phyloP scores from a whole-genome alignment of 2,329 filamentous ascomycete species.

The Aspergillus glaucus region DNA sequence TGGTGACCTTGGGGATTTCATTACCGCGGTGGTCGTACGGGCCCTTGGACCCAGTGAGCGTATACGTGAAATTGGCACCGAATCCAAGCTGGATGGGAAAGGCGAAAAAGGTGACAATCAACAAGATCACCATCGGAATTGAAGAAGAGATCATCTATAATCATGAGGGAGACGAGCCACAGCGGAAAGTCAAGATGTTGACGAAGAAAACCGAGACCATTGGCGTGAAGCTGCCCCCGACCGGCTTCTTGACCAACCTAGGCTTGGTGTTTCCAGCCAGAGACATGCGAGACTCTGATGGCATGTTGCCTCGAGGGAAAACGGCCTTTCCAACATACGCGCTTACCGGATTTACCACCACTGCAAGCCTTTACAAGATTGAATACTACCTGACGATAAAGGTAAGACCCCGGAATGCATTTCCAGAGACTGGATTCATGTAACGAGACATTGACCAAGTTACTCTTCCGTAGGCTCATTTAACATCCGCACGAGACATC shows the following conservation, averaged over 20 bases:
- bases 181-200: slow-evolving; percentile 79
- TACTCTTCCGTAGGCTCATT: slow-evolving; percentile 60
- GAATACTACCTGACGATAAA: slow-evolving; percentile 95
- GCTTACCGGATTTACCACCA: slow-evolving; percentile 86
- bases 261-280: slow-evolving; percentile 86
- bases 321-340: slow-evolving; percentile 84
- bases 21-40: slow-evolving; percentile 95
- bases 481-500: slow-evolving; percentile 84
- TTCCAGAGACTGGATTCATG: background rate
- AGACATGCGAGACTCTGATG: slow-evolving; percentile 78
- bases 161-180: slow-evolving; percentile 91
- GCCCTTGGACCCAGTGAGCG: slow-evolving; percentile 86
- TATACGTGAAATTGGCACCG: slow-evolving; percentile 89
- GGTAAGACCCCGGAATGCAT: slow-evolving; percentile 44
- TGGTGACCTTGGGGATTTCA: slow-evolving; percentile 86
- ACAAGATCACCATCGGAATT: slow-evolving; percentile 86
- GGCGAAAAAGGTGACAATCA: slow-evolving; percentile 84
- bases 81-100: slow-evolving; percentile 89
- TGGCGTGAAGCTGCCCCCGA: slow-evolving; percentile 77
- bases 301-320: slow-evolving; percentile 77
- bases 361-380: slow-evolving; percentile 92
- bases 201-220: slow-evolving; percentile 77
- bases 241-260: slow-evolving; percentile 87
- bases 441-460: background rate
- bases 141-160: slow-evolving; percentile 99